Evolutionary conservation across 164 flowering plant species (phyloP).

Genomic region (Santalum album): DNA sequence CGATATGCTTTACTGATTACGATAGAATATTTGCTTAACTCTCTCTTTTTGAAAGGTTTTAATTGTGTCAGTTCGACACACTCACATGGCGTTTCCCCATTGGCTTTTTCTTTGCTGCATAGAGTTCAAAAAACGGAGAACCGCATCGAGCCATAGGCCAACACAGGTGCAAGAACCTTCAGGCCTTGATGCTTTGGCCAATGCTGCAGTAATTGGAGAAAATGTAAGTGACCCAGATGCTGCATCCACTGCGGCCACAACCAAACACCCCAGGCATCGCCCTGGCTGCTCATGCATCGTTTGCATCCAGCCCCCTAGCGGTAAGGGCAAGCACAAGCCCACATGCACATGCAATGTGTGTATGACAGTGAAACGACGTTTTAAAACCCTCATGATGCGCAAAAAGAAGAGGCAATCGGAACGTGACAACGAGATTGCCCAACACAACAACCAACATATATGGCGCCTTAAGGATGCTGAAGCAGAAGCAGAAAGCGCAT

Average conservation of each 20-base stretch:
- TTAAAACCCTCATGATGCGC: conserved; percentile 64
- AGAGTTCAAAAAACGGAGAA: conserved; percentile 35
- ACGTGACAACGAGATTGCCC: conserved; percentile 67
- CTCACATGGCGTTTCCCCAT: not conserved
- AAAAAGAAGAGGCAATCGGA: conserved; percentile 62
- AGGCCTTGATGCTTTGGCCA: conserved; percentile 32
- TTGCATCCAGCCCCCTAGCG: conserved; percentile 8
- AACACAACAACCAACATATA: conserved; percentile 25
- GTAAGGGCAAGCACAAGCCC: conserved; percentile 22
- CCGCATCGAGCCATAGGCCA: conserved; percentile 10
- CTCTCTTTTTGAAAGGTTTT: not conserved
- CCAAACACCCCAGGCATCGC: conserved; percentile 45
- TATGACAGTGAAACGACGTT: conserved; percentile 59
- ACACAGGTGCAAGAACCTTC: conserved; percentile 24
- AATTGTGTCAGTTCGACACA: not conserved
- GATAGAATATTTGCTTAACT: not conserved
- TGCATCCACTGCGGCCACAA: conserved; percentile 35
- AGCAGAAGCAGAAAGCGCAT: conserved; percentile 44
- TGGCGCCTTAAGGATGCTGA: conserved; percentile 34
- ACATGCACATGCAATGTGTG: conserved; percentile 57
- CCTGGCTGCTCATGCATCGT: conserved; percentile 7
- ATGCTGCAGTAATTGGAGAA: conserved; percentile 30
- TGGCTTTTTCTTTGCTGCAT: not conserved
- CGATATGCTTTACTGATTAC: no score
- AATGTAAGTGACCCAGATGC: conserved; percentile 20